Percentiles rank a stretch among this genome's conserved stretches.
Conservation (phyloP, 2,329 filamentous ascomycete species). For the Calonectria ilicicola region DNA sequence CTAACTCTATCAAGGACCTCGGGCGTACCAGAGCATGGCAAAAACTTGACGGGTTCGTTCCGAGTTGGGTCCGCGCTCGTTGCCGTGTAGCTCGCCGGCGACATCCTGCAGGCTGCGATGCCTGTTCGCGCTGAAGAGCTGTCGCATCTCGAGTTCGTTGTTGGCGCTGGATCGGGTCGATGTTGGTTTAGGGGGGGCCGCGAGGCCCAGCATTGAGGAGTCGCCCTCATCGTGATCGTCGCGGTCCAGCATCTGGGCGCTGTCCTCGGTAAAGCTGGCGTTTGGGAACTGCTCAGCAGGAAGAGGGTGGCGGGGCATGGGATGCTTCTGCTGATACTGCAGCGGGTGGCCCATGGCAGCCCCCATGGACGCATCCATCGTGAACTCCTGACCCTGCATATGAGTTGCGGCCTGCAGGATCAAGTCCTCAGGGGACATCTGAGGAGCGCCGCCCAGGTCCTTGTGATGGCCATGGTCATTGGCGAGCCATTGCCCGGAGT, state of each 20-base stretch:
- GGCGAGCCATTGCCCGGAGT: conserved; percentile 62
- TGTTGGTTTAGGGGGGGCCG: conserved; percentile 65
- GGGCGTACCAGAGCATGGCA: conserved; percentile 84
- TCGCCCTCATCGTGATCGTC: conserved; percentile 71
- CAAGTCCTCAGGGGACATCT: conserved; percentile 70
- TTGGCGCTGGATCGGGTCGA: conserved; percentile 78
- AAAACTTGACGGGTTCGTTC: conserved; percentile 88
- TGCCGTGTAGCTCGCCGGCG: conserved; percentile 80
- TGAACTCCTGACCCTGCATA: conserved; percentile 65
- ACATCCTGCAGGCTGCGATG: conserved; percentile 77
- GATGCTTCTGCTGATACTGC: conserved; percentile 55
- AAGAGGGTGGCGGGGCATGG: conserved; percentile 63
- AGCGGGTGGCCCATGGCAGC: conserved; percentile 57
- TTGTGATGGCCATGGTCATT: conserved; percentile 58
- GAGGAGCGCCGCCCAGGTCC: conserved; percentile 55
- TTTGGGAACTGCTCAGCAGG: conserved; percentile 64
- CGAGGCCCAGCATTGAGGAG: conserved; percentile 57
- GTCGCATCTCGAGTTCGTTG: conserved; percentile 84
- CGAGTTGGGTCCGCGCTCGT: conserved; percentile 83
- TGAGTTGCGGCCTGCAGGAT: conserved; percentile 69
- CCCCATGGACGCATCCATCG: conserved; percentile 61
- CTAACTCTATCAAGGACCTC: conserved; percentile 23
- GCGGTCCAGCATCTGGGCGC: conserved; percentile 71
- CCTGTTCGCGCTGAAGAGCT: conserved; percentile 78
- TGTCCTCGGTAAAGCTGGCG: conserved; percentile 67